Conservation (phyloP, 2,329 filamentous ascomycete species). For the Aspergillus fructus region DNA sequence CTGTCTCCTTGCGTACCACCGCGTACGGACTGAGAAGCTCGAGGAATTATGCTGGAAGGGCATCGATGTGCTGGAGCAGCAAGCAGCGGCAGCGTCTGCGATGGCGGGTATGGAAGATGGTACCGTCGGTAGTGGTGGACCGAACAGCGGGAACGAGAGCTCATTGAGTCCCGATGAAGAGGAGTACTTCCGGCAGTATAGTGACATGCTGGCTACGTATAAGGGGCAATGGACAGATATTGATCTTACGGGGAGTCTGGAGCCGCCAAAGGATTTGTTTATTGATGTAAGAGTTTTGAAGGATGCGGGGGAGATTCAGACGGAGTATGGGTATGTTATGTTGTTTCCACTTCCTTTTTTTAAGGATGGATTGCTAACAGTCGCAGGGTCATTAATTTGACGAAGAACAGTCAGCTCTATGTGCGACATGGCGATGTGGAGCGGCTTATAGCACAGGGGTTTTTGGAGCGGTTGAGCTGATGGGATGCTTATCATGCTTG, state of each 20-base stretch:
- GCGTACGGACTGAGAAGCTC: conserved; percentile 83
- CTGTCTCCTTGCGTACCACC: conserved; percentile 91
- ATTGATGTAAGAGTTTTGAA: conserved; percentile 95
- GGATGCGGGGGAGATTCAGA: conserved; percentile 97
- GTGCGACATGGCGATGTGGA: conserved; percentile 96
- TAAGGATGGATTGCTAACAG: conserved; percentile 18
- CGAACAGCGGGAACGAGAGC: conserved; percentile 53
- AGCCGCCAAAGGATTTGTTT: conserved; percentile 92
- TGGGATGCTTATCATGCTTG: not conserved
- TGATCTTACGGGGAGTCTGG: conserved; percentile 88
- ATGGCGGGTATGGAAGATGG: conserved; percentile 24
- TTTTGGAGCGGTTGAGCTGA: conserved; percentile 86
- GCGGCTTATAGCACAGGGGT: conserved; percentile 88
- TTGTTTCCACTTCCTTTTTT: conserved; percentile 17
- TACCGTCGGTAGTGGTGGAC: conserved; percentile 11
- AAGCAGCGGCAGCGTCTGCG: conserved; percentile 54
- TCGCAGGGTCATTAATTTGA: conserved; percentile 83
- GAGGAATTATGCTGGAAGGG: conserved; percentile 94
- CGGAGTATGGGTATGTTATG: conserved; percentile 87
- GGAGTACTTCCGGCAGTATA: conserved; percentile 90
- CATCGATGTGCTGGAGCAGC: conserved; percentile 72
- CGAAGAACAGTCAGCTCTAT: conserved; percentile 97
- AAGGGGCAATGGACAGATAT: conserved; percentile 99
- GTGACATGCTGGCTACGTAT: conserved; percentile 88
- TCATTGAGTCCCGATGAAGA: conserved; percentile 93